Percentiles rank a stretch among this genome's conserved stretches.
Conservation (phyloP, 2,329 filamentous ascomycete species). For the Delphinella strobiligena region DNA sequence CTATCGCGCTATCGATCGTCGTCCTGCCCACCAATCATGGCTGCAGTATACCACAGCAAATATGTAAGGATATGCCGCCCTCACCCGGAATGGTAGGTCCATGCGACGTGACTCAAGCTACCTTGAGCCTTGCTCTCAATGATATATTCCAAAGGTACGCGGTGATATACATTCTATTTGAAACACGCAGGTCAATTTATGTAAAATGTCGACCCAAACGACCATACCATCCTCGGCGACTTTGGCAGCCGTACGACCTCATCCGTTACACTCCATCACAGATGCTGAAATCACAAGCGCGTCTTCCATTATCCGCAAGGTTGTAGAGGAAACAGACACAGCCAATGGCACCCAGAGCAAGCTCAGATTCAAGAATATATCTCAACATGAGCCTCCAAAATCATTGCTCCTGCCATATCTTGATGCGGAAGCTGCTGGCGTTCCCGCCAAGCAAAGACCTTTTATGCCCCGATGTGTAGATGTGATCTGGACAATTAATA, state of each 20-base stretch:
- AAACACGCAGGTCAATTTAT: neutral
- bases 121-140: neutral
- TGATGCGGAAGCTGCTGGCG: slow-evolving; percentile 1
- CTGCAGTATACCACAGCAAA: neutral
- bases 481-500: slow-evolving; percentile 1
- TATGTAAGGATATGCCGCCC: neutral
- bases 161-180: neutral
- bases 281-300: neutral
- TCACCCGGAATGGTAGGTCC: neutral
- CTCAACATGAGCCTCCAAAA: slow-evolving; percentile 1
- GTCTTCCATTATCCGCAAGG: neutral
- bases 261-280: slow-evolving; percentile 1
- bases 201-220: neutral
- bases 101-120: neutral
- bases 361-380: slow-evolving; percentile 3
- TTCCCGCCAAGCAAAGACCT: neutral
- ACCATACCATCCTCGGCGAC: neutral
- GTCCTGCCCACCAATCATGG: neutral
- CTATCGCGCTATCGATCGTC: neutral
- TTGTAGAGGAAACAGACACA: neutral
- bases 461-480: slow-evolving; percentile 2
- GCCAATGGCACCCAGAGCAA: neutral
- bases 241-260: neutral
- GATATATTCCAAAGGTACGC: neutral
- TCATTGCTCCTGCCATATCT: slow-evolving; percentile 1